Base-by-base conservation (phyloP, 768 basidiomycete species). In the Sporobolomyces pararoseus region DNA sequence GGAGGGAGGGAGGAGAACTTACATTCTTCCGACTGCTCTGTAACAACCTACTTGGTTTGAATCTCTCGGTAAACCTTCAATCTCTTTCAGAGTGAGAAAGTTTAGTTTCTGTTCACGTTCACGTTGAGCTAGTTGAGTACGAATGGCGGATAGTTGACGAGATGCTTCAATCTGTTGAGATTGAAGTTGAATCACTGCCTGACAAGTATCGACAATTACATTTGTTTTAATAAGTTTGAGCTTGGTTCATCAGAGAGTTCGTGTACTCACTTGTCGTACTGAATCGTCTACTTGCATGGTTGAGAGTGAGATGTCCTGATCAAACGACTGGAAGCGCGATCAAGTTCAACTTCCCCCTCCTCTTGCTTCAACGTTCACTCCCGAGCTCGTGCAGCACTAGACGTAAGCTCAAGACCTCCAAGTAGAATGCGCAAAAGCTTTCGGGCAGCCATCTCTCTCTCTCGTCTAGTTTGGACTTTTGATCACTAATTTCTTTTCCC, bases 21-120 rank as follows among this genome's bases (percentile, higher is more conserved):
- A 72, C 74, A 72, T 75, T 44, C 66, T 23, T 10, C 74, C 74
- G 7, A 75, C 74, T 31, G 67, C 70, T 19, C 65, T 39, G 63
- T 75, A 75, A 47, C 65, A 49, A 4, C 34, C 39, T 3, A 61
- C 63, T 34, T 63, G 64, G 9, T 5, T n/a, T 9, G 52, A 63
- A 6, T 66, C 69, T 3, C 64, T 19, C 39, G 70, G 74, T 2
- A 75, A 64, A 12, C 31, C 49, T 53, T 75, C 65, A 62, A 75
- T 68, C 63, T 75, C 74, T 21, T 58, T 57, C 7, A 75, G 62
- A 3, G 74, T 75, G 35, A 75, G 58, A 25, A 67, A 63, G 31
- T 63, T 61, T 46, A 75, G 39, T 47, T 69, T 69, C 35, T 37
- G 42, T 9, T 75, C 74, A 25, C 74, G 70, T 32, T 75, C 67